phyloP scores from a whole-genome alignment of 495 filamentous ascomycete genomes.

The Clohesyomyces aquaticus region DNA sequence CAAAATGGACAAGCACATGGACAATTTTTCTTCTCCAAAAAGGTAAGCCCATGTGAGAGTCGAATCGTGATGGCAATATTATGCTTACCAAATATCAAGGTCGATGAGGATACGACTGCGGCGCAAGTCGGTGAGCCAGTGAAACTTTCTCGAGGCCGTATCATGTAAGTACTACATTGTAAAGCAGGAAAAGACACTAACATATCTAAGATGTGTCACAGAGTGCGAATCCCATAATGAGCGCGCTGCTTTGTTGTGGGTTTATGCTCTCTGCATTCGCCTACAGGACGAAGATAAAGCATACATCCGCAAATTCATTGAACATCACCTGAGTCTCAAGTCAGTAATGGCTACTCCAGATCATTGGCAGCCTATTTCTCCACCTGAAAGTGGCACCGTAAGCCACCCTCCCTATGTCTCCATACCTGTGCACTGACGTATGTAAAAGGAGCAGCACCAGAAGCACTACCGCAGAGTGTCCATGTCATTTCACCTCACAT shows the following conservation, averaged over 20 bases:
- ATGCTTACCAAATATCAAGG: background rate
- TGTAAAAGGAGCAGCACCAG: background rate
- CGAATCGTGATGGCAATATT: background rate
- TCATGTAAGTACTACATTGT: background rate
- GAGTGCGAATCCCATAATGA: background rate
- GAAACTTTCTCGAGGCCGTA: background rate
- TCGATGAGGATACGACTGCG: background rate
- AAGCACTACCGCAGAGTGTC: background rate
- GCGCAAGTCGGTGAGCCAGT: background rate
- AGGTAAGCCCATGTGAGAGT: background rate
- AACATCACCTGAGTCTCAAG: background rate
- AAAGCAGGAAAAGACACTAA: background rate
- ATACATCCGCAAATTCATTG: background rate
- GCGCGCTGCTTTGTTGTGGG: background rate
- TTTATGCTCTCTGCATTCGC: constrained; percentile 1
- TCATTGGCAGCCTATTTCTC: constrained; percentile 1
- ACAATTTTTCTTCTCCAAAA: background rate
- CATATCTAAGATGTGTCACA: background rate
- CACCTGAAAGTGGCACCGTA: background rate
- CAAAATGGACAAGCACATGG: background rate
- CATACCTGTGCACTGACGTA: background rate
- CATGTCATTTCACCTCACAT: constrained; percentile 5
- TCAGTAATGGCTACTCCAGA: background rate
- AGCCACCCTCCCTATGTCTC: background rate
- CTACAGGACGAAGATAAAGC: constrained; percentile 4